These are phyloP conservation scores for Echium plantagineum DNA, from an alignment of 257 asterid genomes.

Conservation along the genomic window DNA sequence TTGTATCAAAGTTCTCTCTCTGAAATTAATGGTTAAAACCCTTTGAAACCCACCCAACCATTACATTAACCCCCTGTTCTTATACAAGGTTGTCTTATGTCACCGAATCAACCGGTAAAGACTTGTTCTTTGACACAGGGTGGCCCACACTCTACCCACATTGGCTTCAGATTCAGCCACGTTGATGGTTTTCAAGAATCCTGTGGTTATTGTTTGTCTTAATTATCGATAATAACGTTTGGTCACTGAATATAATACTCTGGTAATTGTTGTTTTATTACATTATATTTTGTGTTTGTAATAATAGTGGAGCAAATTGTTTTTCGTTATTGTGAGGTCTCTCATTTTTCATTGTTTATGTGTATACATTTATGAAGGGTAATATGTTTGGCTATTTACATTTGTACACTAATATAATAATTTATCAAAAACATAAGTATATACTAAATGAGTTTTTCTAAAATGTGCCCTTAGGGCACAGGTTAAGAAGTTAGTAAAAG, in stretches of 20 bases:
- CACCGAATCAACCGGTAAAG: conserved; percentile 59
- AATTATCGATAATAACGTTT: conserved; percentile 69
- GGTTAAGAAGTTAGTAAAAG: no score
- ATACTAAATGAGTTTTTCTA: no score
- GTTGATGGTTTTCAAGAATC: conserved; percentile 44
- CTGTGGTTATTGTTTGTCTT: conserved; percentile 31
- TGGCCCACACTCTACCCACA: conserved; percentile 11
- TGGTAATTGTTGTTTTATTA: neutral
- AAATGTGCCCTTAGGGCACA: no score
- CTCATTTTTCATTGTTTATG: conserved; percentile 6
- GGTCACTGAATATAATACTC: conserved; percentile 32
- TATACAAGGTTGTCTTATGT: conserved; percentile 67
- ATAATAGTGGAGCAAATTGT: conserved; percentile 5
- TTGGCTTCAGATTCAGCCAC: conserved; percentile 39
- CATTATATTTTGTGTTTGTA: conserved; percentile 15
- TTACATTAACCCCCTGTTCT: conserved; percentile 84
- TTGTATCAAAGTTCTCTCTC: no score
- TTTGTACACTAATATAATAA: no score
- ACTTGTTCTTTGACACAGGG: conserved; percentile 62
- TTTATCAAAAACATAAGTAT: no score
- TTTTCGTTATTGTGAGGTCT: conserved; percentile 16
- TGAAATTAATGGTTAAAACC: conserved; percentile 48
- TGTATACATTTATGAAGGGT: no score
- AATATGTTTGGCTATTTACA: no score
- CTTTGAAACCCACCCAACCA: conserved; percentile 56